Base-by-base conservation (phyloP, 495 filamentous ascomycete genomes). In the Xylaria bambusicola region DNA sequence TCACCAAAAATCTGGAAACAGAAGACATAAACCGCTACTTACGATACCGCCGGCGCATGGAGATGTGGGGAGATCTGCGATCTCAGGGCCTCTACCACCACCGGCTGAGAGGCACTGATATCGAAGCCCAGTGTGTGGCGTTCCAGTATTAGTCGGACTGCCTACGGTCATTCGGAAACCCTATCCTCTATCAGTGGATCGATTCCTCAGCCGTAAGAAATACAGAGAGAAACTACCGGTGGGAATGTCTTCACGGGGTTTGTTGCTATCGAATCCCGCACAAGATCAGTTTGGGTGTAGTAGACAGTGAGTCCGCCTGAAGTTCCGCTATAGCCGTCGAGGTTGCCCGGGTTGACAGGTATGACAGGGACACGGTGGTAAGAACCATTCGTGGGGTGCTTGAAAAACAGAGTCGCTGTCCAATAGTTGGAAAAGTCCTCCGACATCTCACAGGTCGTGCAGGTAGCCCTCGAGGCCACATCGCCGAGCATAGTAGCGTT, bases 151-250 rank as follows among this genome's bases (percentile, higher is more conserved):
- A 6, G 73, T 70, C 17, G 78, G 75, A 60, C 53, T 75, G 42
- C 80, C 79, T 33, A 82, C 77, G 6, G 76, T 77, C 80, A 82
- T 82, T 46, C 80, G 80, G 74, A 82, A 82, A 27, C 80, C 78
- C 79, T 82, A 40, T 2, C 47, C 17, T n/a, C 17, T 20, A 33
- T 71, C 56, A 65, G 55, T 44, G 24, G 15, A 17, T 17, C 27
- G 8, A 9, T 9, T n/a, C 4, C 35, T 41, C 42, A 44, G 8
- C 23, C 31, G 77, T 66, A 71, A 69, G 69, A 80, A 2, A 17
- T 10, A 44, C 1, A 12, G 12, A n/a, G 18, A 5, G 3, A 1
- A 60, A 65, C 38, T 63, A 79, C 77, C 15, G 78, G 78, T 63
- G 71, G 67, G 71, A 82, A 82, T 1, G 73, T 56, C 15, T 56